Base-by-base conservation (phyloP, 2,329 filamentous ascomycete genomes). In the Rhynchosporium secalis region DNA sequence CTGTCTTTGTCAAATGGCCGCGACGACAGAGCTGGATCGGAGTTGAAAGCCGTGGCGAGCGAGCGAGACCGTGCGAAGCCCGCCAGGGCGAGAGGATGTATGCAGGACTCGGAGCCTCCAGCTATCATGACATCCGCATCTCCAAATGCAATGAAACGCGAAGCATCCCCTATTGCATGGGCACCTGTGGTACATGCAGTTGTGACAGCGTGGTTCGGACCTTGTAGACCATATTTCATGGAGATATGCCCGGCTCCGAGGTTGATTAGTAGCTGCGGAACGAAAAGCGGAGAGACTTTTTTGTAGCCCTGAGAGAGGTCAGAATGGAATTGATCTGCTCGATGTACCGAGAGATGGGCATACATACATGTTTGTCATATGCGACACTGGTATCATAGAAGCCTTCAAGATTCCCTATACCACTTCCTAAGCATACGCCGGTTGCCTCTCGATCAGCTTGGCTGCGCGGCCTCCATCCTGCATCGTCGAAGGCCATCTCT, bases 181-280 rank as follows among this genome's bases (percentile, higher is more conserved):
- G 94, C 91, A 10, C 95, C 95, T 0, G 95, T 99, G 0, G 95
- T 98, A 75, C 95, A 99, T 62, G 95, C 95, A 12, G 95, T 99
- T 0, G 94, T 96, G 45, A 86, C 92, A 1, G 94, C 86, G 76
- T 97, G 95, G 73, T 96, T 97, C 4, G 95, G 95, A 0, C 95
- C 95, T 75, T 90, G 79, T 72, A 99, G 90, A 20, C 92, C 91
- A 77, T 95, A 87, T 70, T 87, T 90, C 87, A 99, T 98, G 31
- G 94, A 94, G 43, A 98, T 87, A 74, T 98, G 94, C 0, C 95
- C 95, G 9, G 95, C 95, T 0, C 91, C 95, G 68, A 99, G 84
- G 74, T 99, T 99, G 77, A 96, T 96, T 56, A 99, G 82, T 7
- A 98, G 86, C 69, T 91, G 89, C 6, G 95, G 95, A 7, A 98